Evolutionary conservation across 192 early-diverging fungal species (phyloP).

Genomic region (Endogone sp.): DNA sequence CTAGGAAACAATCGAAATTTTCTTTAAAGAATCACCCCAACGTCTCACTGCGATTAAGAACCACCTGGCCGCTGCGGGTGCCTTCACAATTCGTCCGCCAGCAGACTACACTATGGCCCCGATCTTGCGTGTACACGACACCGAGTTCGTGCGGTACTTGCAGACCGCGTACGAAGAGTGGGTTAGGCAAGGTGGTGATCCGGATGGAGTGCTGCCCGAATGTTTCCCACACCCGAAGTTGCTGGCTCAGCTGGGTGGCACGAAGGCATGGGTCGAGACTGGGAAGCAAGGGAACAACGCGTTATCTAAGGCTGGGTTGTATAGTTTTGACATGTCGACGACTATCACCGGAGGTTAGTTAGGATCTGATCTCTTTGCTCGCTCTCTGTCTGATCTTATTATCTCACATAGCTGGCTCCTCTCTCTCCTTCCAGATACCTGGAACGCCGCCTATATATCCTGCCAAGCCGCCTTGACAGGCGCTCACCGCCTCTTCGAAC

Average conservation of each 20-base stretch:
- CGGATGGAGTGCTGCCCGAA: slow-evolving; percentile 11
- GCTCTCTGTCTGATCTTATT: neutral
- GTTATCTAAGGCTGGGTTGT: slow-evolving; percentile 6
- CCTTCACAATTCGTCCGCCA: neutral
- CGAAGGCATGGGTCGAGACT: neutral
- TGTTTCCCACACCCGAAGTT: slow-evolving; percentile 13
- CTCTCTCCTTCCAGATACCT: slow-evolving; percentile 44
- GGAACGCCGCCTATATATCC: slow-evolving; percentile 55
- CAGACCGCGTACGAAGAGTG: slow-evolving; percentile 55
- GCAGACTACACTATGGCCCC: slow-evolving; percentile 52
- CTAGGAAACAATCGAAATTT: too few relatives aligned
- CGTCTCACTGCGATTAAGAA: slow-evolving; percentile 16
- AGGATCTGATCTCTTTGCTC: neutral
- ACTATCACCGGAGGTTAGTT: slow-evolving; percentile 12
- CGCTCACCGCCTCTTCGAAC: slow-evolving; percentile 42
- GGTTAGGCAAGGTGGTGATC: slow-evolving; percentile 10
- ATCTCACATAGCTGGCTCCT: neutral
- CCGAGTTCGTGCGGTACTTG: slow-evolving; percentile 47
- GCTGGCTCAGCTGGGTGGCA: neutral
- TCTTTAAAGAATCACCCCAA: slow-evolving; percentile 15
- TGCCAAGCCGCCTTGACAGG: slow-evolving; percentile 65
- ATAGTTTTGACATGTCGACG: slow-evolving; percentile 10
- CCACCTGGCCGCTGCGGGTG: neutral
- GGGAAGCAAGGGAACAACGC: neutral
- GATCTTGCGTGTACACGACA: slow-evolving; percentile 50